These are phyloP conservation scores for Schrenkiella parvula DNA, from an alignment of 345 rosid genomes.

Conservation along the genomic window DNA sequence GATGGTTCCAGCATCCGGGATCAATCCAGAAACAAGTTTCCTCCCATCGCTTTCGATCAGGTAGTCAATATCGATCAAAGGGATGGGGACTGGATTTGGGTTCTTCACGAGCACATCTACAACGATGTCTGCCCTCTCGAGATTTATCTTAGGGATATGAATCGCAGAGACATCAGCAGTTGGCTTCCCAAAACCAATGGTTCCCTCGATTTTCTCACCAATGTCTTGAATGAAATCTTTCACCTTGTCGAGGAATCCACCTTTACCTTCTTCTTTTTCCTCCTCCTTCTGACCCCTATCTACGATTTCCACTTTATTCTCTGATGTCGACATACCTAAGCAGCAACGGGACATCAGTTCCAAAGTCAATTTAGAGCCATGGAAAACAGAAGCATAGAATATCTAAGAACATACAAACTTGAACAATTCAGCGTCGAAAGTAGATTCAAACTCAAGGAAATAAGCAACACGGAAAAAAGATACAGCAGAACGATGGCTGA, in stretches of 20 bases:
- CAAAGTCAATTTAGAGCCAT: neutral
- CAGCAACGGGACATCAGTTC: neutral
- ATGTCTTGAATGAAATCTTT: conserved; percentile 91
- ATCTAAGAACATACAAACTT: neutral
- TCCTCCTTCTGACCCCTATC: conserved; percentile 56
- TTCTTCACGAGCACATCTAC: conserved; percentile 88
- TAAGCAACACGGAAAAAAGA: neutral
- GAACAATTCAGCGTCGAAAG: neutral
- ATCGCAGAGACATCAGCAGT: conserved; percentile 83
- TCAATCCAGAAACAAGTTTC: conserved; percentile 82
- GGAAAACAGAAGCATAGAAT: neutral
- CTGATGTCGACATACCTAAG: conserved; percentile 53
- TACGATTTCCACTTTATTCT: conserved; percentile 42
- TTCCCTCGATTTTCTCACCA: conserved; percentile 86
- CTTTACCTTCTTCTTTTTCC: conserved; percentile 56
- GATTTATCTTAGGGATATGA: conserved; percentile 76
- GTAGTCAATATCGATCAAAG: conserved; percentile 79
- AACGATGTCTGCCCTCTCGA: conserved; percentile 74
- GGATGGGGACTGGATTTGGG: conserved; percentile 92
- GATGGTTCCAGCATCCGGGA: conserved; percentile 93
- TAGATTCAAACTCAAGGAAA: neutral
- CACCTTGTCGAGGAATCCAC: conserved; percentile 86
- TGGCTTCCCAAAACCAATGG: conserved; percentile 95
- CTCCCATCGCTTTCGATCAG: conserved; percentile 84
- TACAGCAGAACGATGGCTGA: neutral